Base-by-base conservation (phyloP, 495 filamentous ascomycete genomes). In the Penicillium bovifimosum region DNA sequence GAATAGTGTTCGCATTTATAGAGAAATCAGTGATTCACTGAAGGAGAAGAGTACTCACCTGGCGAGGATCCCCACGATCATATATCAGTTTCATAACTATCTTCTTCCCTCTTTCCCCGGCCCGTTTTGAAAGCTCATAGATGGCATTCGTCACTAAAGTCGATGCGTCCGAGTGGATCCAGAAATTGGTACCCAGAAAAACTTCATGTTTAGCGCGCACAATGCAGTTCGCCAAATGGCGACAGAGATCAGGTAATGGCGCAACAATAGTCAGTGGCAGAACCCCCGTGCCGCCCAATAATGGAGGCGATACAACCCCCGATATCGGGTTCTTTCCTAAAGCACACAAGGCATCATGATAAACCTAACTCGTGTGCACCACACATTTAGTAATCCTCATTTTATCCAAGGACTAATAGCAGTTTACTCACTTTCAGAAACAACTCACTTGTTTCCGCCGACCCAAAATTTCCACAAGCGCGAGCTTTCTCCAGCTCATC, bases 151-250 rank as follows among this genome's bases (percentile, higher is more conserved):
- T 84, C 42, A 90, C 74, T 44, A 85, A 76, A 16, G 72, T 80
- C 28, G 82, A 82, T 1, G 86, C 84, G 13, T 83, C 77, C 2
- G 84, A 84, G 45, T 82, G 68, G 50, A 82, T 75, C 87, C 87
- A 91, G 66, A 80, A 90, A 55, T 87, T 87, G 0, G 87, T 91
- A 0, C 81, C 85, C 7, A 91, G 65, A 47, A 84, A 82, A 1
- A 91, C 80, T 61, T 91, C 87, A 39, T 75, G 78, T 62, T 88
- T 74, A 1, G 87, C 86, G 1, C 86, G 77, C 13, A 76, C 85
- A 45, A 91, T 90, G 16, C 86, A 76, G 60, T 90, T 90, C 11
- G 84, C 80, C 71, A 87, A 83, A 68, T 90, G 86, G 5, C 85
- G 76, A 47, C 77, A 78, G 40, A 90, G 82, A 59, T 91, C 87